A percentile compares a stretch with the other conserved stretches of the same genome.
These are phyloP conservation scores for Auriscalpium vulgare DNA, from an alignment of 768 basidiomycete species.

Conservation along the genomic window DNA sequence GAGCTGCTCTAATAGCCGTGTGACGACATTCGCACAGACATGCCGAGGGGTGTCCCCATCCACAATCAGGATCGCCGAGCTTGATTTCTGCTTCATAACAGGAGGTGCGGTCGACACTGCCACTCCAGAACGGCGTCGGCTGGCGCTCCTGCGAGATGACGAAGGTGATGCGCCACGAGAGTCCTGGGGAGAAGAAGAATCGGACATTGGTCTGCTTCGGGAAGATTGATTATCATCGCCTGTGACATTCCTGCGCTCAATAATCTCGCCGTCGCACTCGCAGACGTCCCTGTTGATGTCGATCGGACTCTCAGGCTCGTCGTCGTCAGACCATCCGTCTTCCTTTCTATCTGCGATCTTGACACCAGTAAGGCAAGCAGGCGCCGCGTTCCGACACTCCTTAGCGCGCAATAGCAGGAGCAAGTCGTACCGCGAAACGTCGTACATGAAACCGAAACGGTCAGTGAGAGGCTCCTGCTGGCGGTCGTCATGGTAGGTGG, in stretches of 20 bases:
- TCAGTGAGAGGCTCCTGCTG: constrained; percentile 65
- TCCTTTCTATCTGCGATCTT: constrained; percentile 82
- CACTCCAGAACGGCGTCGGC: constrained; percentile 37
- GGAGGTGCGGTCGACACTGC: constrained; percentile 19
- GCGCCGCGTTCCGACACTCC: constrained; percentile 67
- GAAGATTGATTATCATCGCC: constrained; percentile 1
- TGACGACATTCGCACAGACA: constrained; percentile 67
- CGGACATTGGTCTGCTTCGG: neutral
- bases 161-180: neutral
- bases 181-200: neutral
- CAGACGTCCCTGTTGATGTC: constrained; percentile 34
- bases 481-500: constrained; percentile 41
- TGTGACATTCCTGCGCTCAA: neutral
- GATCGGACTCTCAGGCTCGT: constrained; percentile 32
- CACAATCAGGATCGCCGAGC: constrained; percentile 50
- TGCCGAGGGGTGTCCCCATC: constrained; percentile 61
- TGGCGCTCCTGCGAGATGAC: constrained; percentile 1
- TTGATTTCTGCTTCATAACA: constrained; percentile 20
- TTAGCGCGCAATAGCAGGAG: constrained; percentile 65
- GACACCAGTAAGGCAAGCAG: constrained; percentile 80
- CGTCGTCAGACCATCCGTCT: constrained; percentile 70
- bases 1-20: constrained; percentile 64
- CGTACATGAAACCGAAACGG: constrained; percentile 87
- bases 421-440: constrained; percentile 74
- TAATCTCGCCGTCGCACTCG: constrained; percentile 29